Evolutionary conservation across 148 eudicot genomes (phyloP), one percentile per base, ranked within the genome.

Genomic region (Spergularia bocconei): DNA sequence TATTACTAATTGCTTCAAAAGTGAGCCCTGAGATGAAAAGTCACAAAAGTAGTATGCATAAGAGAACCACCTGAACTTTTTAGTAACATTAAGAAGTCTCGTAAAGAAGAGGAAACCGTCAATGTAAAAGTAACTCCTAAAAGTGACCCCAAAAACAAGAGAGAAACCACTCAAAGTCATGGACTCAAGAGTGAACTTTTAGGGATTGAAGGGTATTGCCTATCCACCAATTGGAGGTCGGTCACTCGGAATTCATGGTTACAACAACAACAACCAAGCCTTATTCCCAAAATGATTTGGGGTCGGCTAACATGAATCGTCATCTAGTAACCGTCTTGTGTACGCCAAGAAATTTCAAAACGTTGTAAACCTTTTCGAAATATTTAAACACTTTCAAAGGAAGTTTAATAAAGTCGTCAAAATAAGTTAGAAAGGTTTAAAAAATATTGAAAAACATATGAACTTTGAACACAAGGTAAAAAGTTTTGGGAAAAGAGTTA

Each of bases 1-100:
- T 79, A 91, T 93, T 60, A 91, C 92, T 72, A 93, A 84, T 78
- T 93, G 98, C 90, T 91, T 93, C 71, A 93, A 60, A 74, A 93
- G 98, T 76, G 98, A 91, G 76, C 97, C 98, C 98, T 93, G 89
- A 15, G 56, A 77, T 70, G 13, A 75, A 63, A 71, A 60, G 73
- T 47, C 39, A 53, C 12, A 13, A 41, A 7, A 33, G 54, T 19
- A 29, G 19, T 38, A 51, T 16, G 36, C 25, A 69, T n/a, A 20
- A 14, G 19, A 21, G 36, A 29, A 29, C 36, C 2, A 2, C 36
- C 36, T 29, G 2, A 29, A 29, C 36, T 29, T 0, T 29, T 29
- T 29, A 29, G 36, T 29, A 12, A 17, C 20, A 63, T 29, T 29
- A 52, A 65, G 21, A 65, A 75, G 54, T 33, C n/a, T 59, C 29